Base-by-base conservation (phyloP, 2,329 filamentous ascomycete species). In the Diplodia corticola region DNA sequence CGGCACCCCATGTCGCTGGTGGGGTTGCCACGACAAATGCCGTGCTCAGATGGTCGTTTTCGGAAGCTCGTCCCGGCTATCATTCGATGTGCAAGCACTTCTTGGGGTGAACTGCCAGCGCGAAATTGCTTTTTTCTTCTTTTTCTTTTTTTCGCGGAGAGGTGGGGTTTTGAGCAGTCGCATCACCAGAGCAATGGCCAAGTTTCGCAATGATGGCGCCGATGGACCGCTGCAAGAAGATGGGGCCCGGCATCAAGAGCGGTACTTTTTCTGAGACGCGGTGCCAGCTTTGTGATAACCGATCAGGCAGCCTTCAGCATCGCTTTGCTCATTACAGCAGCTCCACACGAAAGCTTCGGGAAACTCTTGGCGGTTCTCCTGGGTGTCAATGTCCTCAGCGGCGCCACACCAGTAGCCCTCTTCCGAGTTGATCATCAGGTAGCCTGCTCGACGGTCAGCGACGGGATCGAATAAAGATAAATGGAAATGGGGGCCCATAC, bases 261-360 rank as follows among this genome's bases (percentile, higher is more conserved):
- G 12, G 10, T 4, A 22, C 5, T 26, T 61, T n/a, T 61, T 48
- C 26, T 48, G 15, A 5, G 57, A 61, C 13, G 57, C n/a, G 4
- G 17, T 28, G 22, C n/a, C 35, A 13, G 46, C 20, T 17, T 51
- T 26, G 30, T 63, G 60, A 17, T 17, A 20, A 5, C 46, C 46
- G 4, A 10, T 15, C 48, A 35, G 37, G 33, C 60, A 63, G n/a
- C 60, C 46, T 13, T 51, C 30, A 15, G 40, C 48, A 20, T 51
- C 46, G 9, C 46, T 50, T 2, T 4, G 22, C n/a, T 35, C 22
- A 0, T n/a, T 6, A 64, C 74, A 76, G 64, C 75, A 77, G n/a
- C 33, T 37, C 75, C 74, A 77, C 17, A 64, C 33, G 66, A 74
- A 76, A 17, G 71, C 72, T 5, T 74, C 69, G 0, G 73, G 73